These are phyloP conservation scores for Mycosphaerella arachidis DNA, from an alignment of 2,329 filamentous ascomycete species.

Conservation along the genomic window DNA sequence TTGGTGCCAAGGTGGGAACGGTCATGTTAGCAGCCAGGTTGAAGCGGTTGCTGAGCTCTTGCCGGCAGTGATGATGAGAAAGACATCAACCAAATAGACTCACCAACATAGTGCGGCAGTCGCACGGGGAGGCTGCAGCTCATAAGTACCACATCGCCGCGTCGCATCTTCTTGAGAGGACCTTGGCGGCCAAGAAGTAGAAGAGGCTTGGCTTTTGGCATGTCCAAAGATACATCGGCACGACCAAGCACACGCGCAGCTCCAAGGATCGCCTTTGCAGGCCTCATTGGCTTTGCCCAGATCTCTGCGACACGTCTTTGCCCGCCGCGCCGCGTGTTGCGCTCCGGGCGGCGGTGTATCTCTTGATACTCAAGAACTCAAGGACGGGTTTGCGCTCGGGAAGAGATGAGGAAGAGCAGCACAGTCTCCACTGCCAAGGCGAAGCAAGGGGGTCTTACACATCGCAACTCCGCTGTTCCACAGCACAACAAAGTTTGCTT, in stretches of 20 bases:
- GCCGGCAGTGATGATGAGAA: conserved; percentile 1
- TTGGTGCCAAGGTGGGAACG: conserved; percentile 21
- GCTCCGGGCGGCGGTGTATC: not conserved
- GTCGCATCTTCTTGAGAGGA: not conserved
- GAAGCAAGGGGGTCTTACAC: not conserved
- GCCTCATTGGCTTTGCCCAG: conserved; percentile 13
- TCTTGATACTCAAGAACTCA: not conserved
- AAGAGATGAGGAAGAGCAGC: not conserved
- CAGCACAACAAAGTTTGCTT: not conserved
- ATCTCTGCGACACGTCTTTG: conserved; percentile 6
- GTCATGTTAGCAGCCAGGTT: conserved; percentile 15
- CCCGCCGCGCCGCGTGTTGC: not conserved
- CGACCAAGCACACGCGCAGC: not conserved
- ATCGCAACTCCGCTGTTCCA: not conserved
- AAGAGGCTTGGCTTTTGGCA: conserved; percentile 2
- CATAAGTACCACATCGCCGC: conserved; percentile 15
- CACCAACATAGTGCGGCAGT: conserved; percentile 1
- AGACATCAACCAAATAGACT: conserved; percentile 12
- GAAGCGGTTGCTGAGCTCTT: conserved; percentile 2
- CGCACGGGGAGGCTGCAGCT: conserved; percentile 9
- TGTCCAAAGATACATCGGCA: conserved; percentile 1
- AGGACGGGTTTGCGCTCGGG: not conserved
- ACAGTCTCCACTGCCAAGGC: not conserved
- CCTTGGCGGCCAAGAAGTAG: not conserved
- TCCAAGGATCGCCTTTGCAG: conserved; percentile 13